These are phyloP conservation scores for Eucalyptus pauciflora DNA, from an alignment of 345 rosid species.

Conservation along the genomic window DNA sequence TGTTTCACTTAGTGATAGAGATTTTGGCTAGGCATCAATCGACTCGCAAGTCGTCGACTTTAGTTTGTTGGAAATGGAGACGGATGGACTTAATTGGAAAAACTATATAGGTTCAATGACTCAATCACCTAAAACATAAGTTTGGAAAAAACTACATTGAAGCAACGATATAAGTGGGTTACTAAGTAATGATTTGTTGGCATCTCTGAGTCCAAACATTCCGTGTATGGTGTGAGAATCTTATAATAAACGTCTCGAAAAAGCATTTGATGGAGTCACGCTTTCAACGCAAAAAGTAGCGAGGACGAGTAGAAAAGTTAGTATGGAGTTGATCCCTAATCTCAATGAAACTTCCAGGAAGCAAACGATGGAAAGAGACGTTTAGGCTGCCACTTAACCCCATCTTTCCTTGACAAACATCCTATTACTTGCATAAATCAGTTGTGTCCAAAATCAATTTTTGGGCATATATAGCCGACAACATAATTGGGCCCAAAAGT, in stretches of 20 bases:
- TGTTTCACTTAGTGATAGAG: too few species aligned
- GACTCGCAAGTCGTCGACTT: too few species aligned
- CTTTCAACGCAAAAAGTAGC: accelerated
- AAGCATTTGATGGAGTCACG: accelerated
- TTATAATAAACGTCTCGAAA: not conserved
- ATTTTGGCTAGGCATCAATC: too few species aligned
- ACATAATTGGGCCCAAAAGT: not conserved
- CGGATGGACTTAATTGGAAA: too few species aligned
- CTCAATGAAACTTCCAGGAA: not conserved
- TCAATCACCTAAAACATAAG: too few species aligned
- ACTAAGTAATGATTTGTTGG: too few species aligned
- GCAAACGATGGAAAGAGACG: not conserved
- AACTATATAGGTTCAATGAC: too few species aligned
- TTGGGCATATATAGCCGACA: not conserved
- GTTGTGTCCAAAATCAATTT: not conserved
- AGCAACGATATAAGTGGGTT: too few species aligned
- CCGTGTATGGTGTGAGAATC: not conserved
- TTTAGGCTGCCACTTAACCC: not conserved
- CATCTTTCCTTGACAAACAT: not conserved
- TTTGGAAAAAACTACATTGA: too few species aligned
- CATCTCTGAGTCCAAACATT: not conserved
- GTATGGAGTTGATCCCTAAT: not conserved
- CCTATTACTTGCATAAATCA: not conserved
- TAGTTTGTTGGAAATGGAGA: too few species aligned
- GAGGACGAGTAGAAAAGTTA: not conserved